Evolutionary conservation across 129 eudicot species (phyloP).

Genomic region (Flaveria brownii): DNA sequence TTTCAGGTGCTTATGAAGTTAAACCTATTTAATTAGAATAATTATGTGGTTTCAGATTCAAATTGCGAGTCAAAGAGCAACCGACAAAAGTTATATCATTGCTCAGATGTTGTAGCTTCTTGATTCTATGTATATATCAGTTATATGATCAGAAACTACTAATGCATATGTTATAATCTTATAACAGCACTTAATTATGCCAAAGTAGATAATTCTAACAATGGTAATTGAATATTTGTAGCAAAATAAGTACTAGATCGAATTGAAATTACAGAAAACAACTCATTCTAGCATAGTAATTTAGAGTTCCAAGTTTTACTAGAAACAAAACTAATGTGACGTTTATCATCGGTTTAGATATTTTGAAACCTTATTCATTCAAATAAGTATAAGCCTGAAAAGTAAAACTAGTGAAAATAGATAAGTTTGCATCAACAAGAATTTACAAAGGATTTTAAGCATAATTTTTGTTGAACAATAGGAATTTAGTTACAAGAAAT

Average conservation of each 20-base stretch:
- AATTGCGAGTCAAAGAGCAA: not conserved
- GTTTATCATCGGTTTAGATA: too few species aligned
- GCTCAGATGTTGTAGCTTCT: not conserved
- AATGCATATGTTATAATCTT: not conserved
- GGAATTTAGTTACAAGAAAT: slow-evolving; percentile 27
- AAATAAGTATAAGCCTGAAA: not conserved
- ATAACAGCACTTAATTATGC: not conserved
- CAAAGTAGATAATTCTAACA: not conserved
- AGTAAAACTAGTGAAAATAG: slow-evolving; percentile 12
- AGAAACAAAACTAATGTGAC: not conserved
- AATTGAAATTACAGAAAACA: not conserved
- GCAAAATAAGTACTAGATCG: not conserved
- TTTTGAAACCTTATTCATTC: not conserved
- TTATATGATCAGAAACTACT: not conserved
- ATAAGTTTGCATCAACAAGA: slow-evolving; percentile 15
- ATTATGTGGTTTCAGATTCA: not conserved
- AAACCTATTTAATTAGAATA: not conserved
- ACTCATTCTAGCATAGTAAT: not conserved
- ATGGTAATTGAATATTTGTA: not conserved
- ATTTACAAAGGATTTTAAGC: slow-evolving; percentile 29
- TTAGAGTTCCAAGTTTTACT: not conserved
- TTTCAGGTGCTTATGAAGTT: slow-evolving; percentile 18
- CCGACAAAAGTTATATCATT: not conserved
- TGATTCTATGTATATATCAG: not conserved
- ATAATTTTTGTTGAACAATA: slow-evolving; percentile 24